Percentiles rank a stretch among this genome's conserved stretches.
Evolutionary conservation across 139 green algal genomes (phyloP).

Genomic region (Zygnema cylindricum): DNA sequence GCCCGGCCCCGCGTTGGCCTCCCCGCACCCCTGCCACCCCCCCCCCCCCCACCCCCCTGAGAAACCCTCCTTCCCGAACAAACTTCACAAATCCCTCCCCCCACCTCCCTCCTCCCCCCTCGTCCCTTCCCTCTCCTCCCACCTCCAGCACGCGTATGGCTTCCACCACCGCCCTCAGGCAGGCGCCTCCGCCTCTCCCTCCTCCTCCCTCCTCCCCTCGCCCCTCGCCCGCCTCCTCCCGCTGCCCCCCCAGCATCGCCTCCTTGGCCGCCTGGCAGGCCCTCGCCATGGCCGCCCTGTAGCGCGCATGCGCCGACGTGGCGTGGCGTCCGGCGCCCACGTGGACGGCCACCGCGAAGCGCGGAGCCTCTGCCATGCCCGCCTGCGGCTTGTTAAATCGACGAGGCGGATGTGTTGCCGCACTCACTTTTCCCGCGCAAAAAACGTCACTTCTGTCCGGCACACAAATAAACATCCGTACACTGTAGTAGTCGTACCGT

Average conservation of each 20-base stretch:
- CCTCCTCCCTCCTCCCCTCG: no score
- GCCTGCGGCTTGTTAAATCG: no score
- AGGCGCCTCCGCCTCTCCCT: not conserved
- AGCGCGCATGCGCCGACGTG: constrained; percentile 61
- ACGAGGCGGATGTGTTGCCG: no score
- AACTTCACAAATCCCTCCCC: constrained; percentile 67
- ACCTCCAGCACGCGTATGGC: constrained; percentile 74
- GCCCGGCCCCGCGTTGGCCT: constrained; percentile 79
- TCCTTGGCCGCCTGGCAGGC: constrained; percentile 57
- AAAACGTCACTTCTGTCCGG: no score
- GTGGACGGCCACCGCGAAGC: constrained; percentile 79
- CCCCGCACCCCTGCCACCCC: constrained; percentile 67
- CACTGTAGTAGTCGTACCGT: no score
- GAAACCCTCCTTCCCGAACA: not conserved
- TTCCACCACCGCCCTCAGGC: constrained; percentile 64
- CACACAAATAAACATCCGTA: no score
- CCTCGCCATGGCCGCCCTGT: constrained; percentile 67
- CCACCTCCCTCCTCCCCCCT: not conserved
- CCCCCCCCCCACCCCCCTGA: not conserved
- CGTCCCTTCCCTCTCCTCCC: not conserved
- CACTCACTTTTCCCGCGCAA: no score
- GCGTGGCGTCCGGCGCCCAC: constrained; percentile 75
- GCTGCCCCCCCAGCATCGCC: not conserved
- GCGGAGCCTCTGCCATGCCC: no score
- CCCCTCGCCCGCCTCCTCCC: not conserved